These are phyloP conservation scores for Tolypocladium cylindrosporum DNA, from an alignment of 2,329 filamentous ascomycete genomes.

Conservation along the genomic window DNA sequence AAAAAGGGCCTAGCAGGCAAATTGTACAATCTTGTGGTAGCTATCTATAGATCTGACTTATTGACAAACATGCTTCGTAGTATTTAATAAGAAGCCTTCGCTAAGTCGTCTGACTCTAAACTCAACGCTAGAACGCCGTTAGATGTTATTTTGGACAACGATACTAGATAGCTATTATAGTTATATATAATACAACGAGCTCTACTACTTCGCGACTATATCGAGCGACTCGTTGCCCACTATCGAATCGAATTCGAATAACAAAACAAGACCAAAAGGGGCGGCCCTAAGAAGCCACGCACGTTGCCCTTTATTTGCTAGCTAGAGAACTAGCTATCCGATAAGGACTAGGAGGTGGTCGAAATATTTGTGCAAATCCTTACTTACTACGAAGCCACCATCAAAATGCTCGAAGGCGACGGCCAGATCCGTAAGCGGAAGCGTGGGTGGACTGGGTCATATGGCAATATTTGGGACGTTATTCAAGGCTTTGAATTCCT, in stretches of 20 bases:
- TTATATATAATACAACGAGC: constrained; percentile 8
- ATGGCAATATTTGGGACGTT: too few relatives aligned
- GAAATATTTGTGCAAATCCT: constrained; percentile 5
- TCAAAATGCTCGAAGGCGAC: constrained; percentile 7
- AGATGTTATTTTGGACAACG: constrained; percentile 6
- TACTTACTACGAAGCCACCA: constrained; percentile 3
- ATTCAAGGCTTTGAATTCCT: too few relatives aligned
- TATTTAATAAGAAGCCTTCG: neutral
- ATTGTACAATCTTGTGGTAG: constrained; percentile 1
- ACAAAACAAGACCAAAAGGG: constrained; percentile 2
- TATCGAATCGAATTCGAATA: neutral
- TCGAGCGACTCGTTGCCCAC: neutral
- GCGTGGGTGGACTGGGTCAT: too few relatives aligned
- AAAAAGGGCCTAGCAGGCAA: constrained; percentile 1
- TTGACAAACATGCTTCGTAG: constrained; percentile 3
- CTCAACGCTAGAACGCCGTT: constrained; percentile 4
- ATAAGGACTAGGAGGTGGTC: constrained; percentile 5
- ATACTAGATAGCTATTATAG: constrained; percentile 8
- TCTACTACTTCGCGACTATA: neutral
- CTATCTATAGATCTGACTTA: neutral
- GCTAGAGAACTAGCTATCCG: constrained; percentile 3
- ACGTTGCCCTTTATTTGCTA: constrained; percentile 2
- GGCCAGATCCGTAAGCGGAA: constrained; percentile 1
- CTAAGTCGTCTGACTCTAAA: constrained; percentile 1
- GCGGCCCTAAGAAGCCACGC: constrained; percentile 3